A percentile compares a stretch with the other conserved stretches of the same genome.
phyloP scores from a whole-genome alignment of 2,329 filamentous ascomycete genomes.

The Clarireedia paspali region DNA sequence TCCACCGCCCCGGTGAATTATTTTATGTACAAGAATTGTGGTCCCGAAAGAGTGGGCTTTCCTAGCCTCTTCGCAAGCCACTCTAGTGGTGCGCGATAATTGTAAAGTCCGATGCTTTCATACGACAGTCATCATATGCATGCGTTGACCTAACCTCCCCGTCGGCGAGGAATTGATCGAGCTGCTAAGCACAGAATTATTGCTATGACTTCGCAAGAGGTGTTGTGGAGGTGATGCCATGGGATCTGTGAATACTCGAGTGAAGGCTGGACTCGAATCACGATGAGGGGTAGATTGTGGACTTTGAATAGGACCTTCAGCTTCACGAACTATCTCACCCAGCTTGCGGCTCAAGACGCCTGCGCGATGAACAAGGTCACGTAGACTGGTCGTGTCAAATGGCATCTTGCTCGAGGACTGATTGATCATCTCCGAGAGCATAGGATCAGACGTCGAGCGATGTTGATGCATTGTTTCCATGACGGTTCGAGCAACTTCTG shows the following conservation, averaged over 20 bases:
- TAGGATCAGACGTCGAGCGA: conserved; percentile 36
- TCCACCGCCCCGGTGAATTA: background rate
- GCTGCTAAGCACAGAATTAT: conserved; percentile 42
- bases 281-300: conserved; percentile 42
- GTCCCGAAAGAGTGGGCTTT: background rate
- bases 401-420: conserved; percentile 44
- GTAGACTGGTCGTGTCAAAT: conserved; percentile 63
- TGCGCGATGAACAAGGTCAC: conserved; percentile 56
- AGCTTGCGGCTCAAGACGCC: conserved; percentile 51
- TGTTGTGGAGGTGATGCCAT: conserved; percentile 45
- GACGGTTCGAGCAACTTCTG: conserved; percentile 49
- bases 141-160: conserved; percentile 42
- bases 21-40: conserved; percentile 10
- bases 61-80: background rate
- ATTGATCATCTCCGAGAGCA: conserved; percentile 22
- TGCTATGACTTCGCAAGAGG: conserved; percentile 45
- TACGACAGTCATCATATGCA: conserved; percentile 59
- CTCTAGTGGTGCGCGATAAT: too few species aligned
- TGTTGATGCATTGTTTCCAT: conserved; percentile 57
- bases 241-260: conserved; percentile 57
- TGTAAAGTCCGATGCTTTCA: conserved; percentile 10
- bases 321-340: conserved; percentile 51
- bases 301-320: conserved; percentile 49
- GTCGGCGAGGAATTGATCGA: conserved; percentile 47
- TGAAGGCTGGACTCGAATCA: conserved; percentile 60